Conservation (phyloP, 352 stramenopile species). For the Globisporangium spiculum region DNA sequence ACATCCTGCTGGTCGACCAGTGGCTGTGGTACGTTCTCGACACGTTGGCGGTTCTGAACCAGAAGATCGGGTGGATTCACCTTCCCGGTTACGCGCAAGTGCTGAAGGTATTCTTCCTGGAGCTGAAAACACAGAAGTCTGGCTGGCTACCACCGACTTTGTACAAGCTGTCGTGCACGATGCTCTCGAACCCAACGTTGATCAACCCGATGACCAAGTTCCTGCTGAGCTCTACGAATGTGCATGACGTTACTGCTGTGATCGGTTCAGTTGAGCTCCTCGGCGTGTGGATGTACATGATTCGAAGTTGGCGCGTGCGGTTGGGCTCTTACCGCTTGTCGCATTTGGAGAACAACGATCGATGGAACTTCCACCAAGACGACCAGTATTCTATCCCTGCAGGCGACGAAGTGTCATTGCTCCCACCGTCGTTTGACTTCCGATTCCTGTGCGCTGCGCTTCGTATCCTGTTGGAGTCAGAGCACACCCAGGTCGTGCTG, state of each 20-base stretch:
- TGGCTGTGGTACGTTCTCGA: conserved; percentile 90
- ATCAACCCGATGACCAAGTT: conserved; percentile 92
- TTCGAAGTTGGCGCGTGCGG: conserved; percentile 86
- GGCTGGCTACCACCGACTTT: conserved; percentile 81
- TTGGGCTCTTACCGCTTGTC: conserved; percentile 84
- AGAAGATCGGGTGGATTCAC: conserved; percentile 88
- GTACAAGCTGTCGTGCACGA: conserved; percentile 89
- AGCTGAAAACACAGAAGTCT: conserved; percentile 88
- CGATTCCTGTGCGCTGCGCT: conserved; percentile 79
- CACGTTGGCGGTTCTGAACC: conserved; percentile 84
- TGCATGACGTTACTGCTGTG: conserved; percentile 85
- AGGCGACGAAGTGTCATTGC: conserved; percentile 78
- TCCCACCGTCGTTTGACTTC: conserved; percentile 87
- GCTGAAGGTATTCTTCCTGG: conserved; percentile 87
- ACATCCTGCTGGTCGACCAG: conserved; percentile 86
- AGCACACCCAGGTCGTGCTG: conserved; percentile 85
- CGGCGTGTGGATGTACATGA: conserved; percentile 91
- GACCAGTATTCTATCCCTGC: conserved; percentile 88
- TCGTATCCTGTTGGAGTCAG: conserved; percentile 75
- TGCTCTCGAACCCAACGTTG: conserved; percentile 83
- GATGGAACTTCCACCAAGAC: conserved; percentile 90
- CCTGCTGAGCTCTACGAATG: conserved; percentile 79
- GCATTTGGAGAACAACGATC: conserved; percentile 88
- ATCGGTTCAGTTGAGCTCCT: conserved; percentile 85
- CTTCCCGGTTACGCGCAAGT: conserved; percentile 85